Percentiles rank a stretch among this genome's conserved stretches.
These are phyloP conservation scores for Tuber magnatum DNA, from an alignment of 495 filamentous ascomycete species.

Conservation along the genomic window DNA sequence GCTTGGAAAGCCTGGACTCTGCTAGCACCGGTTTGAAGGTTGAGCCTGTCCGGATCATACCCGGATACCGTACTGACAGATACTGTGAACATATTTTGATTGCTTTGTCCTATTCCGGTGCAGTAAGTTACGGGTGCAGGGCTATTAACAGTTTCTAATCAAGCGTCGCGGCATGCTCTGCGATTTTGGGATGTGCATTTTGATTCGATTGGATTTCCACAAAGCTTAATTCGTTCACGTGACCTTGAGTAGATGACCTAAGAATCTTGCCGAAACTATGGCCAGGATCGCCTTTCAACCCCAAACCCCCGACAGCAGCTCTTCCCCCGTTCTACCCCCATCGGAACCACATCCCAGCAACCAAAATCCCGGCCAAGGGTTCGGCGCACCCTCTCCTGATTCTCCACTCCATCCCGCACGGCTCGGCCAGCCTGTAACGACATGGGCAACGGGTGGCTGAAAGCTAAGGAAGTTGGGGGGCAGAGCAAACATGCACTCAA, in stretches of 20 bases:
- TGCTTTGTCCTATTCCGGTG: neutral
- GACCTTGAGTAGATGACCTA: neutral
- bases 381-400: neutral
- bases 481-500: slow-evolving; percentile 32
- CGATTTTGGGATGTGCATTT: neutral
- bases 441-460: neutral
- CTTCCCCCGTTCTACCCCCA: neutral
- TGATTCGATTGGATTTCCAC: neutral
- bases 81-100: neutral
- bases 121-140: neutral
- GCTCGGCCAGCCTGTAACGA: slow-evolving; percentile 1
- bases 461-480: slow-evolving; percentile 17
- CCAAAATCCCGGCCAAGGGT: neutral
- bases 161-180: neutral
- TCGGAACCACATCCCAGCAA: neutral
- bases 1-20: neutral
- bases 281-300: neutral
- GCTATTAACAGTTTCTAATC: neutral
- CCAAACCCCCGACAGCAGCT: neutral
- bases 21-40: neutral
- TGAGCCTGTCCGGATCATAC: neutral
- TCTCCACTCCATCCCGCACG: neutral
- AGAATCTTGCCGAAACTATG: neutral
- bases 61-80: neutral
- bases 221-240: neutral